These are phyloP conservation scores for Nematodospora anomalae DNA, from an alignment of 1,139 yeast species.

Conservation along the genomic window DNA sequence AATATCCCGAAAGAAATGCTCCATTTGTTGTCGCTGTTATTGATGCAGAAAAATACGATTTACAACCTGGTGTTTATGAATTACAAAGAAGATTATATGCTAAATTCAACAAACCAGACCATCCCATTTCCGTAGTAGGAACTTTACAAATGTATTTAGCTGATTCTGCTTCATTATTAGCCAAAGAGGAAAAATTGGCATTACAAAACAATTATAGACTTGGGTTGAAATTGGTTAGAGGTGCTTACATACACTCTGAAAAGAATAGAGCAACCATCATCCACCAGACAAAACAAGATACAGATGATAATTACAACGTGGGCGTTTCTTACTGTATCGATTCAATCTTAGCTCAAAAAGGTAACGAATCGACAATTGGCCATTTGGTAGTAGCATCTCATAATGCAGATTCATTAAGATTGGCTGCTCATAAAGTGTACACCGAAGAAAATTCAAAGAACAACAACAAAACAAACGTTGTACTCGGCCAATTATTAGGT, in stretches of 20 bases:
- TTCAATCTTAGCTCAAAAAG: slow-evolving; percentile 49
- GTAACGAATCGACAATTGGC: slow-evolving; percentile 60
- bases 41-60: slow-evolving; percentile 88
- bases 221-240: slow-evolving; percentile 93
- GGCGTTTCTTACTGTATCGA: slow-evolving; percentile 69
- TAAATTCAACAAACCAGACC: slow-evolving; percentile 62
- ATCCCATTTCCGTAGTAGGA: slow-evolving; percentile 74
- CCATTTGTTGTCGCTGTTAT: slow-evolving; percentile 86
- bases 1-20: slow-evolving; percentile 67
- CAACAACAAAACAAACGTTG: slow-evolving; percentile 60
- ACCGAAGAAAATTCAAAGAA: slow-evolving; percentile 23
- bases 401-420: slow-evolving; percentile 73
- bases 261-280: slow-evolving; percentile 65
- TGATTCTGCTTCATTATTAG: slow-evolving; percentile 63
- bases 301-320: slow-evolving; percentile 74
- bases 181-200: slow-evolving; percentile 67
- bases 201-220: slow-evolving; percentile 61
- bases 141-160: slow-evolving; percentile 91
- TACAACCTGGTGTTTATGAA: slow-evolving; percentile 90
- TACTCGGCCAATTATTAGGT: slow-evolving; percentile 88
- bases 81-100: slow-evolving; percentile 81
- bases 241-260: slow-evolving; percentile 94
- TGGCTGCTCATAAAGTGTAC: slow-evolving; percentile 60
- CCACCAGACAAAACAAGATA: slow-evolving; percentile 69
- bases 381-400: slow-evolving; percentile 93